Conservation (phyloP, 495 filamentous ascomycete genomes). For the Emericellopsis terricola region DNA sequence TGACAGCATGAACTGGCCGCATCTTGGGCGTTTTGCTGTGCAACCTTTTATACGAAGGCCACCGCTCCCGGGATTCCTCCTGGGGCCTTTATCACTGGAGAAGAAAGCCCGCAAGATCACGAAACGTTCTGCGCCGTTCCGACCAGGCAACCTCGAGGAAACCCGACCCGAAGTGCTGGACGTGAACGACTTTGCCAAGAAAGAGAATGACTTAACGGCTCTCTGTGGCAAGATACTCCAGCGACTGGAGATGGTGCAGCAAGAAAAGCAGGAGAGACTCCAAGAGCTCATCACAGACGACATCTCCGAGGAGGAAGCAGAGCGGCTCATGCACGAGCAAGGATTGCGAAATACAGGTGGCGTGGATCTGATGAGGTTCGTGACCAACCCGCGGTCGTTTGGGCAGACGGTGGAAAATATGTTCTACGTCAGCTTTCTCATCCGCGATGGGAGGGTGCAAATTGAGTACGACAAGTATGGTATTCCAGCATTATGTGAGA, state of each 20-base stretch:
- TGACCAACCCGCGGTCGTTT: conserved; percentile 76
- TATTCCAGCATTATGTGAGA: conserved; percentile 58
- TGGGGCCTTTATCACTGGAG: conserved; percentile 79
- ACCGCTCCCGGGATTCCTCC: conserved; percentile 61
- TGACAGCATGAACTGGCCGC: conserved; percentile 76
- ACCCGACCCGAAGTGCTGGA: conserved; percentile 58
- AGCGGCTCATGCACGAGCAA: conserved; percentile 30
- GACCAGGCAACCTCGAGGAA: conserved; percentile 42
- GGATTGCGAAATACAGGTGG: conserved; percentile 43
- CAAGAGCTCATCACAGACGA: conserved; percentile 20
- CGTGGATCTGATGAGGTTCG: conserved; percentile 63
- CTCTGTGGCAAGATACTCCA: conserved; percentile 48
- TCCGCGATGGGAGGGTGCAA: conserved; percentile 63
- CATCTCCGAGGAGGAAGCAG: conserved; percentile 15
- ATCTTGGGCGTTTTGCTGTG: conserved; percentile 59
- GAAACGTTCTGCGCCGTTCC: conserved; percentile 44
- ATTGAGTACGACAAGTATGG: conserved; percentile 43
- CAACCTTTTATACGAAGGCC: conserved; percentile 57
- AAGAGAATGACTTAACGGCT: conserved; percentile 56
- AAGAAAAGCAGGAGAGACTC: conserved; percentile 19
- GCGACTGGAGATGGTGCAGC: conserved; percentile 18
- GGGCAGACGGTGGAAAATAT: conserved; percentile 94
- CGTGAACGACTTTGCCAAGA: conserved; percentile 51
- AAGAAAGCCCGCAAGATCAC: conserved; percentile 54
- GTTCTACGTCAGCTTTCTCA: conserved; percentile 90